Evolutionary conservation across 2,329 filamentous ascomycete species (phyloP).

Genomic region (Aspergillus terreus): DNA sequence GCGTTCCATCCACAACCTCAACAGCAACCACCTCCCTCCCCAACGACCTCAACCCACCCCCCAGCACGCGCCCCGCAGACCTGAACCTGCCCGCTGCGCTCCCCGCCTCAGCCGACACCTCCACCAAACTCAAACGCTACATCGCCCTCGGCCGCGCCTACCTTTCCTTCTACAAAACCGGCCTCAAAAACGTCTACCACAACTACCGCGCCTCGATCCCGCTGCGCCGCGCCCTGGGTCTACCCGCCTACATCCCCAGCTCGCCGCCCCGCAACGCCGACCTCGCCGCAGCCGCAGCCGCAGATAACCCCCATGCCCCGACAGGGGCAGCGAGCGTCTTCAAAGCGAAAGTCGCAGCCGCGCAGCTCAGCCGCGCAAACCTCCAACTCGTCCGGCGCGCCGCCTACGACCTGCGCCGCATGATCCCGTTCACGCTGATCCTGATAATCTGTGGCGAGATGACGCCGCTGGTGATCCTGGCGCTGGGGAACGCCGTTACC

Average conservation of each 20-base stretch:
- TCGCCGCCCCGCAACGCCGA: constrained; percentile 21
- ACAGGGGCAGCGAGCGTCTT: constrained; percentile 7
- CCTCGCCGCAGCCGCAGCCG: neutral
- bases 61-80: constrained; percentile 67
- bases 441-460: constrained; percentile 80
- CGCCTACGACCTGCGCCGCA: constrained; percentile 67
- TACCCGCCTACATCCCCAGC: constrained; percentile 31
- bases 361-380: constrained; percentile 57
- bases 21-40: constrained; percentile 16
- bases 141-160: constrained; percentile 68
- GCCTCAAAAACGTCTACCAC: constrained; percentile 67
- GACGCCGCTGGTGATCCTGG: constrained; percentile 73
- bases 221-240: constrained; percentile 27
- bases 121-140: constrained; percentile 29
- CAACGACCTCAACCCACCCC: constrained; percentile 63
- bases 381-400: constrained; percentile 68
- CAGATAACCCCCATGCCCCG: too few species aligned
- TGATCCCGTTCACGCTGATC: constrained; percentile 74
- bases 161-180: constrained; percentile 80
- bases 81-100: constrained; percentile 60
- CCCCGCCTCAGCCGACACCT: constrained; percentile 39
- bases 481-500: constrained; percentile 64
- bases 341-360: constrained; percentile 8
- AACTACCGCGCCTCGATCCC: constrained; percentile 52
- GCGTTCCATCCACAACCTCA: constrained; percentile 13